These are phyloP conservation scores for Neurospora sp. DNA, from an alignment of 495 filamentous ascomycete genomes.

Conservation along the genomic window DNA sequence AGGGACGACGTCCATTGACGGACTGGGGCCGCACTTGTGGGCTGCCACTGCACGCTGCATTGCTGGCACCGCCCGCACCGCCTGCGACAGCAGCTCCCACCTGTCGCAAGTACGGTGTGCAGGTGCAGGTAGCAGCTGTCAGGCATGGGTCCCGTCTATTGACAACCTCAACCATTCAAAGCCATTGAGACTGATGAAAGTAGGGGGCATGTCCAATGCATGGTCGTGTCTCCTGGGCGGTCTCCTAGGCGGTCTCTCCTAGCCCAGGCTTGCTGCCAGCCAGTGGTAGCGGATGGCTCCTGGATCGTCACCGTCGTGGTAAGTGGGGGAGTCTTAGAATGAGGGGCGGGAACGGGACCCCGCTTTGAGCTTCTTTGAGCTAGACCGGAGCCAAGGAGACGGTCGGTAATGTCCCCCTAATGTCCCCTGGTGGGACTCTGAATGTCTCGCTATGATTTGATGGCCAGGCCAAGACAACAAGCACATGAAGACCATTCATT, in stretches of 20 bases:
- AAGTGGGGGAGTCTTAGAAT: background rate
- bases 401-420: background rate
- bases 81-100: background rate
- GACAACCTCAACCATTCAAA: background rate
- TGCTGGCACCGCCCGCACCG: background rate
- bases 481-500: background rate
- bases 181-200: background rate
- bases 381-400: background rate
- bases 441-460: background rate
- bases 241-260: background rate
- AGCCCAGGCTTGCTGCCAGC: background rate
- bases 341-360: background rate
- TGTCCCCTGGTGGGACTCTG: background rate
- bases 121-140: background rate
- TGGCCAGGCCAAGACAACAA: background rate
- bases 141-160: background rate
- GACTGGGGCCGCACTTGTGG: background rate
- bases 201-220: background rate
- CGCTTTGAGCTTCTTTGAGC: background rate
- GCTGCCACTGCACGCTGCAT: background rate
- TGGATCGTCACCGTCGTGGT: background rate
- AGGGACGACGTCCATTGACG: background rate
- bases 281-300: background rate
- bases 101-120: background rate
- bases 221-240: background rate